Evolutionary conservation across 192 early-diverging fungal species (phyloP).

Genomic region (Gryganskiella cystojenkinii): DNA sequence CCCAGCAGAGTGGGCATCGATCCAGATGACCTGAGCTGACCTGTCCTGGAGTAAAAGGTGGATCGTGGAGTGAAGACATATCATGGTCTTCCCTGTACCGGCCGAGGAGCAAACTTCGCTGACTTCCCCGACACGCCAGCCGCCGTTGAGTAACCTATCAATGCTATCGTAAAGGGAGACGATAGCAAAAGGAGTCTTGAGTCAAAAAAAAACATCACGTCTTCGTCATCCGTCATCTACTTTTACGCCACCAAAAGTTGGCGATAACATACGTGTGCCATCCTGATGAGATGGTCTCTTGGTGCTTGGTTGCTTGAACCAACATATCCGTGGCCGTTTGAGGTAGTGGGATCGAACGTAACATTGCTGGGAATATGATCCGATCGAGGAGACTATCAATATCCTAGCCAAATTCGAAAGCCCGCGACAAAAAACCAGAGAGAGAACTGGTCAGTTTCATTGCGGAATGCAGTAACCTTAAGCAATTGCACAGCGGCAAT

Average conservation of each 20-base stretch:
- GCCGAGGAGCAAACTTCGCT: slow-evolving; percentile 31
- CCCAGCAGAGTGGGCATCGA: slow-evolving; percentile 26
- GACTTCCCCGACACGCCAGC: slow-evolving; percentile 30
- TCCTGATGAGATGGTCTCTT: slow-evolving; percentile 1
- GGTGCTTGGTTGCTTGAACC: neutral
- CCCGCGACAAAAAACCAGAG: neutral
- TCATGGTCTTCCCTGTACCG: slow-evolving; percentile 21
- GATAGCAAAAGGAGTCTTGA: too few species aligned
- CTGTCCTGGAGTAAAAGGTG: slow-evolving; percentile 5
- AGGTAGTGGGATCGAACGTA: slow-evolving; percentile 7
- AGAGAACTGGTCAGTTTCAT: too few species aligned
- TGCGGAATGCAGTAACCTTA: too few species aligned
- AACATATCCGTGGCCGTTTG: slow-evolving; percentile 15
- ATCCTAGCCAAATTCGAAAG: slow-evolving; percentile 2
- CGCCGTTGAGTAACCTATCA: slow-evolving; percentile 28
- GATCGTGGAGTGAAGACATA: slow-evolving; percentile 25
- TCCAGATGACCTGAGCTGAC: slow-evolving; percentile 21
- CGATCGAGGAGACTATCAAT: slow-evolving; percentile 40
- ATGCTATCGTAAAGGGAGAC: neutral
- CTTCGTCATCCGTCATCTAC: too few species aligned
- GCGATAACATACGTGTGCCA: slow-evolving; percentile 22
- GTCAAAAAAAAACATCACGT: too few species aligned
- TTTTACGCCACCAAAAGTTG: too few species aligned
- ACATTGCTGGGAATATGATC: slow-evolving; percentile 24
- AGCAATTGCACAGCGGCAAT: neutral